Percentiles rank a stretch among this genome's conserved stretches.
Evolutionary conservation across 1,284 basidiomycete genomes (phyloP).

Genomic region (Mycosarcoma mackinlayi): DNA sequence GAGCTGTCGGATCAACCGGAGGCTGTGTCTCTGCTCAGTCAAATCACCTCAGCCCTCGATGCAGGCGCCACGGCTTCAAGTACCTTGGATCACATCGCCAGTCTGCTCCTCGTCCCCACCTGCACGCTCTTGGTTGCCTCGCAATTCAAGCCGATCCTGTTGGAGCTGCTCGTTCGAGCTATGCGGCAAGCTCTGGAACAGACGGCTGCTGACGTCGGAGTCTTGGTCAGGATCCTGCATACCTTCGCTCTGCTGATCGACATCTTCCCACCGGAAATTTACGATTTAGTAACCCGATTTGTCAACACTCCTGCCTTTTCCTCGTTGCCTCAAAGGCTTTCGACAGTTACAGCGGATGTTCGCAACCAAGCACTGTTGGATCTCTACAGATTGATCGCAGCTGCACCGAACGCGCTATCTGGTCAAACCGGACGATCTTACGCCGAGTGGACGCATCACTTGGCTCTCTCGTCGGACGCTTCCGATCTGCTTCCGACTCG

Average conservation of each 20-base stretch:
- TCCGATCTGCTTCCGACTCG: slow-evolving; percentile 34
- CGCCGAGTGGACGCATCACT: slow-evolving; percentile 26
- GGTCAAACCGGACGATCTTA: slow-evolving; percentile 10
- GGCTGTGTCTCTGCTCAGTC: background rate
- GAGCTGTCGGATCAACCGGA: slow-evolving; percentile 14
- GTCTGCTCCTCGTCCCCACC: slow-evolving; percentile 57
- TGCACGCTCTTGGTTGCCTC: slow-evolving; percentile 57
- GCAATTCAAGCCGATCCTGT: slow-evolving; percentile 60
- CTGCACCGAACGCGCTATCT: slow-evolving; percentile 15
- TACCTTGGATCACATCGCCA: slow-evolving; percentile 55
- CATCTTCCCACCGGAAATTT: slow-evolving; percentile 58
- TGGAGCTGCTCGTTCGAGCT: slow-evolving; percentile 60
- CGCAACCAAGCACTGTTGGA: slow-evolving; percentile 40
- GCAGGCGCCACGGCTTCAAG: slow-evolving; percentile 3
- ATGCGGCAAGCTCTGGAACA: slow-evolving; percentile 31
- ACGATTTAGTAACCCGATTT: slow-evolving; percentile 39
- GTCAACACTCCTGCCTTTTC: slow-evolving; percentile 35
- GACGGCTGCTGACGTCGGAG: slow-evolving; percentile 7
- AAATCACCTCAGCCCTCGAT: slow-evolving; percentile 11
- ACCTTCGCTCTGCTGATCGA: slow-evolving; percentile 44
- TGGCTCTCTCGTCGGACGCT: slow-evolving; percentile 15
- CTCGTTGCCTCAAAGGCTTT: slow-evolving; percentile 11
- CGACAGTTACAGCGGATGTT: slow-evolving; percentile 7
- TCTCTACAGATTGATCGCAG: slow-evolving; percentile 26
- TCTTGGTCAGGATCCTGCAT: slow-evolving; percentile 22